Evolutionary conservation across 2,329 filamentous ascomycete species (phyloP).

Genomic region (Pestalotiopsis fici): DNA sequence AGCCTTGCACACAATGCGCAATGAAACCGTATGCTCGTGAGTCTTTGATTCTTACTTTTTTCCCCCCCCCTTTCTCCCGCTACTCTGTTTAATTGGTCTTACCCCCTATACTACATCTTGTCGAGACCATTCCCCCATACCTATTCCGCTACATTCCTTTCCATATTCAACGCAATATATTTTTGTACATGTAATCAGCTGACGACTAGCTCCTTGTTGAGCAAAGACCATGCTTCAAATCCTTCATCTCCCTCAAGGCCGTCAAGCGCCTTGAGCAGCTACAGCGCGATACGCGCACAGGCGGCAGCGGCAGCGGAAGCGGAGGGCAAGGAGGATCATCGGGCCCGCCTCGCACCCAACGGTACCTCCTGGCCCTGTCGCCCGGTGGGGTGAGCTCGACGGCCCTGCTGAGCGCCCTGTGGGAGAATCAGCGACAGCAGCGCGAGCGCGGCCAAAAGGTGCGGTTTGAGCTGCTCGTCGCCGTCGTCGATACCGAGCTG

Average conservation of each 20-base stretch:
- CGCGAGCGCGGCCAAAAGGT: constrained; percentile 40
- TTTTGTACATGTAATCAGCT: no score
- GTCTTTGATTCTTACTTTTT: background rate
- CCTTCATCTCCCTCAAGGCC: constrained; percentile 77
- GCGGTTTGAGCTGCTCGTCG: constrained; percentile 64
- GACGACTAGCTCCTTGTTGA: background rate
- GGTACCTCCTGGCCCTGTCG: constrained; percentile 77
- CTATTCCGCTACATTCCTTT: no score
- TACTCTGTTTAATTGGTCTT: no score
- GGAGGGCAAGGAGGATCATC: constrained; percentile 2
- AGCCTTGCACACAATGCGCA: constrained; percentile 28
- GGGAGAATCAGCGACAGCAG: constrained; percentile 68
- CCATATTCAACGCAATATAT: no score
- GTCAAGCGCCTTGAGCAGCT: constrained; percentile 68
- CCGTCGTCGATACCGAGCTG: constrained; percentile 53
- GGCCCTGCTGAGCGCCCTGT: constrained; percentile 73
- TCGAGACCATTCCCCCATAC: no score
- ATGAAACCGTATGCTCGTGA: constrained; percentile 29
- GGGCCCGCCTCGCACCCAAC: constrained; percentile 35
- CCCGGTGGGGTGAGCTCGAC: constrained; percentile 76
- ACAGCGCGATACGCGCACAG: constrained; percentile 45
- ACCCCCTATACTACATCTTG: no score
- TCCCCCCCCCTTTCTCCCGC: constrained; percentile 10
- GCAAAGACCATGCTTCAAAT: constrained; percentile 70
- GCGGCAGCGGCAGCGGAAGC: constrained; percentile 1